Evolutionary conservation across 768 basidiomycete species (phyloP), one percentile per base, ranked within the genome.

Genomic region (Lepiota venenata): DNA sequence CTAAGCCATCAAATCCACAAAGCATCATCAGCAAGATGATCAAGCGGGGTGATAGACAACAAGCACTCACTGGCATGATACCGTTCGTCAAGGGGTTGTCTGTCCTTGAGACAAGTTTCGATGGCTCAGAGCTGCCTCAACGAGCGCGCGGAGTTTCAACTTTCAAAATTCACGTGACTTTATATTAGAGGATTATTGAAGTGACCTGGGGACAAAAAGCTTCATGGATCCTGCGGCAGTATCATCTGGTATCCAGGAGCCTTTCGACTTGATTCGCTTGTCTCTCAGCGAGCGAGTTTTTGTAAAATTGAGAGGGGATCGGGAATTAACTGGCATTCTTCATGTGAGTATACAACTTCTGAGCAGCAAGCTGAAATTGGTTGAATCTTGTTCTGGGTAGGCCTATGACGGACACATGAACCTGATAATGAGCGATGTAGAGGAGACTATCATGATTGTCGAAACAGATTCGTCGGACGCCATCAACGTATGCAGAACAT

Each of bases 321-420:
- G 97, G 47, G 89, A 97, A 63, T 74, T 99, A 42, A 84, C 87
- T 3, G 96, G 96, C 9, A 84, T 96, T 60, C 75, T 99, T 43
- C 96, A 99, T 74, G 97, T 96, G 90, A 68, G 45, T 55, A 52
- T 56, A 54, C 36, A 42, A 52, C 56, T 47, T 51, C 35, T 39
- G 37, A 41, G 18, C 21, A 58, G 55, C 51, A 4, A 25, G n/a
- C 37, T 51, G 49, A 7, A 57, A 55, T 21, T 59, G 22, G 56
- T 51, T 55, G 47, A 42, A 59, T 56, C 25, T 18, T 4, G 54
- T 3, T 27, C 44, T 47, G 48, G 47, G 57, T 61, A 99, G 97
- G 97, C 97, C 18, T 98, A 98, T 65, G 97, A 99, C 74, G 97
- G 95, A n/a, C 97, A 98, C 71, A 98, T 98, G 97, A 98, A 99